Base-by-base conservation (phyloP, 1,139 yeast species). In the Hyphopichia khmerensis region DNA sequence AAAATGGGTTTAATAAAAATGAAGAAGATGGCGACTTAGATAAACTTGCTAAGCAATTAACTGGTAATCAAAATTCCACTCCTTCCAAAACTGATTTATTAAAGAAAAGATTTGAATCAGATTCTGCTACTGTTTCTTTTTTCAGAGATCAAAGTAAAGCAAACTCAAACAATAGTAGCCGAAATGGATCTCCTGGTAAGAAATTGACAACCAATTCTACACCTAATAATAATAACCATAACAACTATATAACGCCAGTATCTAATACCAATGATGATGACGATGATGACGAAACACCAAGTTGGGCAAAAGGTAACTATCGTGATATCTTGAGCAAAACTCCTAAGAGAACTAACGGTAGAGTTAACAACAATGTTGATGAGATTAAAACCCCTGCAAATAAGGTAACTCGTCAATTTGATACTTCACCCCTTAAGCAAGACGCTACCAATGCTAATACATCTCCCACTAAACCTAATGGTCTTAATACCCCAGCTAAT, bases 81-180 rank as follows among this genome's bases (percentile, higher is more conserved):
- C 66, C 71, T 5, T 52, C 64, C 17, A 66, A 62, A 40, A 59
- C 64, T 2, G 62, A 61, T 3, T 50, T 66, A 23, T 52, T 70
- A 15, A 55, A 69, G 36, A 53, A 69, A n/a, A 60, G 64, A 38
- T 73, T 65, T 46, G 77, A 71, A 43, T 63, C 76, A 0, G 75
- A 76, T 2, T 70, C 76, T 9, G 78, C 71, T 0, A 73, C 77
- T 0, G 72, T 73, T 2, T 65, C 74, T 1, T 65, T 75, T 2
- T 73, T 73, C 55, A 72, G 71, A 50, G 56, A 62, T 10, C 58
- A 49, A 45, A 59, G 51, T 41, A 55, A 55, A 39, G 49, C 60
- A 10, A 48, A 55, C 9, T 48, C 58, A 15, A 50, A 58, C 8
- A 43, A 55, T 35, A 53, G 59, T 40, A 53, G 59, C 40, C 49